Evolutionary conservation across 148 eudicot species (phyloP).

Genomic region (Rhododendron ovatum): DNA sequence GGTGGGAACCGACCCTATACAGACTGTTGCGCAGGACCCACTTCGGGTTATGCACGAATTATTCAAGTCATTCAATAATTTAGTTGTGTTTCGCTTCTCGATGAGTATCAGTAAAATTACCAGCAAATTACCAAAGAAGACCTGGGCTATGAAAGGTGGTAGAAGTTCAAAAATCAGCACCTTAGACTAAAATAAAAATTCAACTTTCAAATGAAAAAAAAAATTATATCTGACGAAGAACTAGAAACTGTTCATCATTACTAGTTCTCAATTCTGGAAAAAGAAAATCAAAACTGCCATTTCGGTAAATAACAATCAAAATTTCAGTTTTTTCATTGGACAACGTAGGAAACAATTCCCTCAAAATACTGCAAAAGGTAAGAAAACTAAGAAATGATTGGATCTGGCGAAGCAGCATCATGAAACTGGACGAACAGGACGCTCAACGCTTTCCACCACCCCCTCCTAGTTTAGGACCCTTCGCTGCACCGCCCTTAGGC

Average conservation of each 20-base stretch:
- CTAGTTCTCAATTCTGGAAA: neutral
- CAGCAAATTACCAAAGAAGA: neutral
- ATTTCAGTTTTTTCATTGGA: neutral
- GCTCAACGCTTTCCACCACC: conserved; percentile 7
- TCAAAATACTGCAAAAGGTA: neutral
- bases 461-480: conserved; percentile 24
- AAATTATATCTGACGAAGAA: neutral
- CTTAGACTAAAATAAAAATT: neutral
- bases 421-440: neutral
- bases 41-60: too few species aligned
- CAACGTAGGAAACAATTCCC: neutral
- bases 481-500: conserved; percentile 18
- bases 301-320: neutral
- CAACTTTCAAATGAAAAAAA: neutral
- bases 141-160: neutral
- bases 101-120: too few species aligned
- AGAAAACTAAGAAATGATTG: neutral
- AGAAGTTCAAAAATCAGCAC: neutral
- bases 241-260: neutral
- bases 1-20: too few species aligned
- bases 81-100: too few species aligned
- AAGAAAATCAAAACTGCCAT: neutral
- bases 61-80: too few species aligned
- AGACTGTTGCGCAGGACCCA: accelerated
- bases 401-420: neutral